Evolutionary conservation across 495 filamentous ascomycete genomes (phyloP).

Genomic region (Choiromyces venosus): DNA sequence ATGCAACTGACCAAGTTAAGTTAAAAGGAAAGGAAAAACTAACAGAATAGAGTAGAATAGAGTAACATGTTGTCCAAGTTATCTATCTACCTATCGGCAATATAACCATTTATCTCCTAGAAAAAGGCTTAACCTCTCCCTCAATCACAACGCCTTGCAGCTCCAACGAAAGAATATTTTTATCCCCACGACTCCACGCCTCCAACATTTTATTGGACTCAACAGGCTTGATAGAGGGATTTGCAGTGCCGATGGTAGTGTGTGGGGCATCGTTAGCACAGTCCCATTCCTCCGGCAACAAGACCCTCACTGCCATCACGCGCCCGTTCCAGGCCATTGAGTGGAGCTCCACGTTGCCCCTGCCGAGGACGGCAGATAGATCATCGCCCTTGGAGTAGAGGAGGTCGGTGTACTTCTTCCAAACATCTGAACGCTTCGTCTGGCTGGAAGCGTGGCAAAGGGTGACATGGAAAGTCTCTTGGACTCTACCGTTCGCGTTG

Average conservation of each 20-base stretch:
- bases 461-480: slow-evolving; percentile 86
- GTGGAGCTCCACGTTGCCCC: slow-evolving; percentile 52
- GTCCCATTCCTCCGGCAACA: slow-evolving; percentile 59
- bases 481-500: slow-evolving; percentile 64
- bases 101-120: too few species aligned
- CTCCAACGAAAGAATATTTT: not conserved
- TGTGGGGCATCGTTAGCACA: slow-evolving; percentile 77
- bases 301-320: slow-evolving; percentile 81
- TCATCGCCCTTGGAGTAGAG: slow-evolving; percentile 45
- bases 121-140: not conserved
- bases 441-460: slow-evolving; percentile 72
- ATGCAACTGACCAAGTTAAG: not conserved
- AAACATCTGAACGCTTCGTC: slow-evolving; percentile 57
- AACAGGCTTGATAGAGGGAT: slow-evolving; percentile 70
- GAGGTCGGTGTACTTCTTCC: slow-evolving; percentile 58
- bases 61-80: not conserved
- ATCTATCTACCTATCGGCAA: not conserved
- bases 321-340: slow-evolving; percentile 66
- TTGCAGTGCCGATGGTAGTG: slow-evolving; percentile 78
- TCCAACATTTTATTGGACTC: slow-evolving; percentile 81
- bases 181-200: slow-evolving; percentile 2
- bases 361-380: slow-evolving; percentile 46
- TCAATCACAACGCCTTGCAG: not conserved
- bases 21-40: not conserved
- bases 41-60: not conserved